phyloP scores from a whole-genome alignment of 108 stramenopile genomes.

The Fistulifera pelliculosa region DNA sequence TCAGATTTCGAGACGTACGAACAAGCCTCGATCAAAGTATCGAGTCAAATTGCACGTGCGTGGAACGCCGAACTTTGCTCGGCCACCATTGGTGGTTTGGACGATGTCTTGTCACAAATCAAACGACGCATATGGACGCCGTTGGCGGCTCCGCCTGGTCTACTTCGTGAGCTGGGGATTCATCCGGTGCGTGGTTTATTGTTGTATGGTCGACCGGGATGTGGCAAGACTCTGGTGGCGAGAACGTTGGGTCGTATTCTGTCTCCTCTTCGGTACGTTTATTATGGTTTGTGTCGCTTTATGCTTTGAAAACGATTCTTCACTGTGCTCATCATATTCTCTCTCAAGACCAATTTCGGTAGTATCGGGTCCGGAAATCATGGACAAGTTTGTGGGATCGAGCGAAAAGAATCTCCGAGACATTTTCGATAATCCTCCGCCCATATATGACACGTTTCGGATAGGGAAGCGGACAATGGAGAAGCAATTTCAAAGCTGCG shows the following conservation, averaged over 20 bases:
- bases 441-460: constrained; percentile 57
- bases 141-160: constrained; percentile 68
- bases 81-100: constrained; percentile 60
- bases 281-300: no score
- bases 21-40: no score
- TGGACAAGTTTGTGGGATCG: constrained; percentile 84
- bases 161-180: constrained; percentile 70
- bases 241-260: constrained; percentile 65
- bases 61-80: no score
- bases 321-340: no score
- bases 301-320: no score
- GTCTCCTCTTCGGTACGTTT: constrained; percentile 43
- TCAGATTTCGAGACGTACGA: no score
- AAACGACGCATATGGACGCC: constrained; percentile 81
- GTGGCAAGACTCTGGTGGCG: constrained; percentile 75
- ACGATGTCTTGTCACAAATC: constrained; percentile 69
- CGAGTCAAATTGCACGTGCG: no score
- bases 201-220: constrained; percentile 68
- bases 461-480: constrained; percentile 47
- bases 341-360: constrained; percentile 56
- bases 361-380: constrained; percentile 73
- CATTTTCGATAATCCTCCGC: constrained; percentile 78
- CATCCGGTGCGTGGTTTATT: constrained; percentile 71
- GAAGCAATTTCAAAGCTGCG: constrained; percentile 37
- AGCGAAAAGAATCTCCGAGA: constrained; percentile 75